These are phyloP conservation scores for Termitomyces sp. DNA, from an alignment of 768 basidiomycete species.

Conservation along the genomic window DNA sequence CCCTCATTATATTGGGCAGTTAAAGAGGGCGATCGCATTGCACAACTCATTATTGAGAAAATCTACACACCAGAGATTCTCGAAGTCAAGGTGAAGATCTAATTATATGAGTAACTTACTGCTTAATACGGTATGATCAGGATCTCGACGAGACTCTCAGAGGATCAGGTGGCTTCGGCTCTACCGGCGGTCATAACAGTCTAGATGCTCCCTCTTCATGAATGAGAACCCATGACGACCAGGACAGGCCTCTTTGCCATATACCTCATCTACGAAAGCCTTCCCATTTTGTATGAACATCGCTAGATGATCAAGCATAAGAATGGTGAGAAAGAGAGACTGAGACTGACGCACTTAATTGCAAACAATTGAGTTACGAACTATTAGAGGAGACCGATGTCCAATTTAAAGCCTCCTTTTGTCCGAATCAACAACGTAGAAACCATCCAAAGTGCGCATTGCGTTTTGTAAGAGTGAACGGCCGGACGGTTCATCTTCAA, in stretches of 20 bases:
- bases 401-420: conserved; percentile 18
- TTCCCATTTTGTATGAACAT: neutral
- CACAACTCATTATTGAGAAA: conserved; percentile 89
- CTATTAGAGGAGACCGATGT: neutral
- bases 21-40: conserved; percentile 90
- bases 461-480: conserved; percentile 47
- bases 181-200: conserved; percentile 81
- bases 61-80: conserved; percentile 82
- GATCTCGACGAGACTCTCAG: conserved; percentile 82
- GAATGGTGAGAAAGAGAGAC: neutral
- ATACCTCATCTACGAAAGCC: neutral
- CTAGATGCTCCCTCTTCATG: conserved; percentile 26
- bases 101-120: neutral
- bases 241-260: neutral
- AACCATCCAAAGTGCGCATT: conserved; percentile 41
- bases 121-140: conserved; percentile 29
- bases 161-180: conserved; percentile 88
- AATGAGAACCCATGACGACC: neutral
- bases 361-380: neutral
- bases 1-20: conserved; percentile 43
- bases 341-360: neutral
- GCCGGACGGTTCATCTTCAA: conserved; percentile 21
- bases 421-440: conserved; percentile 62
- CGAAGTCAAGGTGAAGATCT: conserved; percentile 71
- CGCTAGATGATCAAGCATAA: neutral